phyloP scores from a whole-genome alignment of 495 filamentous ascomycete species.

The Podospora didyma region DNA sequence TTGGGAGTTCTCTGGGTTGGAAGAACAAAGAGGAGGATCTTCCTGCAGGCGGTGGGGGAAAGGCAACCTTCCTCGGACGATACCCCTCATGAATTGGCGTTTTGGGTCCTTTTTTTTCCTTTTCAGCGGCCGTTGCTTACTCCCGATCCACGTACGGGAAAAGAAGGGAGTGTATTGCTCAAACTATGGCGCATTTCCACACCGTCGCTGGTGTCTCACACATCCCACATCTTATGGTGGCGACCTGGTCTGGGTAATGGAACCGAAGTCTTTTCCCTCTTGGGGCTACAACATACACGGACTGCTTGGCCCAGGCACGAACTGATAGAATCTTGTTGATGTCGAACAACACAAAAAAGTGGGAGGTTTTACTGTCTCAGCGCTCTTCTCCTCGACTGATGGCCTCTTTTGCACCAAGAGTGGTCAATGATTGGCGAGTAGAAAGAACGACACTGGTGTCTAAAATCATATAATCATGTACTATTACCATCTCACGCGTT shows the following conservation, averaged over 20 bases:
- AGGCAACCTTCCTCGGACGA: constrained; percentile 13
- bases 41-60: constrained; percentile 4
- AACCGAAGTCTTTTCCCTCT: not conserved
- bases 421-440: not conserved
- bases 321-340: not conserved
- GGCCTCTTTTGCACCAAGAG: no score
- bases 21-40: constrained; percentile 2
- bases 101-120: constrained; percentile 8
- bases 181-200: not conserved
- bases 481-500: constrained; percentile 4
- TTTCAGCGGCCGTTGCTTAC: no score
- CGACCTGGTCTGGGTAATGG: not conserved
- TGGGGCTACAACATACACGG: not conserved
- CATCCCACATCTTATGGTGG: not conserved
- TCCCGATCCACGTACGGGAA: not conserved
- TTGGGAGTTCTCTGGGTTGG: not conserved
- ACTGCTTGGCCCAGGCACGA: not conserved
- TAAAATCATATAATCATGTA: constrained; percentile 12
- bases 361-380: no score
- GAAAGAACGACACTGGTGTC: not conserved
- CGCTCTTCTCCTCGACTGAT: no score
- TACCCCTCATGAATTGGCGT: constrained; percentile 28
- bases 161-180: not conserved
- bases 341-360: not conserved
- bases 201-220: not conserved